These are phyloP conservation scores for Triticum timopheevii DNA, from an alignment of 176 grass and related monocot genomes.

Conservation along the genomic window DNA sequence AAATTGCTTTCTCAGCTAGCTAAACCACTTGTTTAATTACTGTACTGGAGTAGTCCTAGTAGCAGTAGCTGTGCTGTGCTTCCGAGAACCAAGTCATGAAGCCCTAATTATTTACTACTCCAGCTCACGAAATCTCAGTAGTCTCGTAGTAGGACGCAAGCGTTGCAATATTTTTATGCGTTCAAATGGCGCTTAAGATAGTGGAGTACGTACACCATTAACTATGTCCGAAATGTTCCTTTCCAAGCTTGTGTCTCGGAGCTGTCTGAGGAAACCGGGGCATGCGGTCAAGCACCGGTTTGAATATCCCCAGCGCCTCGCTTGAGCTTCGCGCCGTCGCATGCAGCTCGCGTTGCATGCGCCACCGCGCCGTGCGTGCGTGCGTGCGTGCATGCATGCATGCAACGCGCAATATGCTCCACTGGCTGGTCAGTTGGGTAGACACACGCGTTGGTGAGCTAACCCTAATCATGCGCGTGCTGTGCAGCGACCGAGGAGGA, in stretches of 20 bases:
- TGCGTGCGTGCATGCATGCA: slow-evolving; percentile 36
- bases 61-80: slow-evolving; percentile 21
- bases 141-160: slow-evolving; percentile 63
- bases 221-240: slow-evolving; percentile 57
- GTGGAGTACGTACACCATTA: slow-evolving; percentile 37
- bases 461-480: slow-evolving; percentile 38
- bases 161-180: slow-evolving; percentile 40
- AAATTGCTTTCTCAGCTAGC: slow-evolving; percentile 23
- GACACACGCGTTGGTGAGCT: slow-evolving; percentile 19
- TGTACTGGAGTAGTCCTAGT: neutral
- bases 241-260: slow-evolving; percentile 67
- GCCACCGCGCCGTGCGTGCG: slow-evolving; percentile 7
- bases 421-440: neutral
- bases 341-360: slow-evolving; percentile 1
- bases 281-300: slow-evolving; percentile 45
- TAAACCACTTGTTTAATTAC: slow-evolving; percentile 32
- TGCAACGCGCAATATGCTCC: slow-evolving; percentile 16
- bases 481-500: slow-evolving; percentile 73
- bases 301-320: slow-evolving; percentile 40
- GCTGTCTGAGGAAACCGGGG: slow-evolving; percentile 58
- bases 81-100: slow-evolving; percentile 46
- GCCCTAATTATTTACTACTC: slow-evolving; percentile 49
- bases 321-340: slow-evolving; percentile 26
- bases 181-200: slow-evolving; percentile 52
- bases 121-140: slow-evolving; percentile 55